A percentile compares a stretch with the other conserved stretches of the same genome.
phyloP scores from a whole-genome alignment of 495 filamentous ascomycete species.

The Sordaria brevicollis region DNA sequence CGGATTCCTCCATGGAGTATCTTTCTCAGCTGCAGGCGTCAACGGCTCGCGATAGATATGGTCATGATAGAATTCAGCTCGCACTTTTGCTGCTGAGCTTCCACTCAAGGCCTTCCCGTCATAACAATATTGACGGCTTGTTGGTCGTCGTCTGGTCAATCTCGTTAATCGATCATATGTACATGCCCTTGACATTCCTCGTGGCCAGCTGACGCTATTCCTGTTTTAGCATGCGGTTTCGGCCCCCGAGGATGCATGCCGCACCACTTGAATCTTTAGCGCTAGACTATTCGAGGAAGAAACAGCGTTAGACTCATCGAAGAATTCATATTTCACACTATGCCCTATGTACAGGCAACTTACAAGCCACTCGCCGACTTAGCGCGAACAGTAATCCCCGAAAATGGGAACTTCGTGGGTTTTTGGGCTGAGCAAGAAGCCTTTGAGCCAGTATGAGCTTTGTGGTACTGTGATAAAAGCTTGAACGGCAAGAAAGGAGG shows the following conservation, averaged over 20 bases:
- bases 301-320: neutral
- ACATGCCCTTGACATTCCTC: neutral
- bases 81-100: neutral
- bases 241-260: neutral
- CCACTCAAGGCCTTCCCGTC: neutral
- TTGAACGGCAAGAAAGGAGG: neutral
- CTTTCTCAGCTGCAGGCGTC: neutral
- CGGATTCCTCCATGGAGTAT: neutral
- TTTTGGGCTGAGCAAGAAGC: neutral
- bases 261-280: neutral
- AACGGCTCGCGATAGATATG: neutral
- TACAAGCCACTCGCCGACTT: neutral
- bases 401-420: neutral
- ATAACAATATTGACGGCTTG: neutral
- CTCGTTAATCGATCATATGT: neutral
- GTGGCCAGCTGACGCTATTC: neutral
- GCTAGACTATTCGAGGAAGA: neutral
- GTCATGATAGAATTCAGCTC: neutral
- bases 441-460: neutral
- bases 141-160: neutral
- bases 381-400: neutral
- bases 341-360: neutral
- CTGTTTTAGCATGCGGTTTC: neutral
- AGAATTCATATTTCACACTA: neutral
- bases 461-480: neutral